Percentiles rank a stretch among this genome's conserved stretches.
Conservation (phyloP, 1,139 yeast genomes). For the Pichia terricola region DNA sequence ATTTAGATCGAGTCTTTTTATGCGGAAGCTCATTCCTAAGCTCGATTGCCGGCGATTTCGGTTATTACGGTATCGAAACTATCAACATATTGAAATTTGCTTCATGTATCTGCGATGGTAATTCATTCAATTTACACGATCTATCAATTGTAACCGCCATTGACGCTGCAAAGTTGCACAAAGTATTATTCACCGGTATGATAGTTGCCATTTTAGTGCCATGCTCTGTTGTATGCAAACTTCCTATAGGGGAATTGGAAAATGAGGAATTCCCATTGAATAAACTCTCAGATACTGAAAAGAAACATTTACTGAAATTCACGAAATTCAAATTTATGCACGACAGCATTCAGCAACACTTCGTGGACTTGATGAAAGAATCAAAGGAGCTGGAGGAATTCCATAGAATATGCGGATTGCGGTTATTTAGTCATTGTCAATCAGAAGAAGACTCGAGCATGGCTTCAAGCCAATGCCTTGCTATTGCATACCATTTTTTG, state of each 20-base stretch:
- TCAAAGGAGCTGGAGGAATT: conserved; percentile 26
- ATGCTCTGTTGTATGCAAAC: conserved; percentile 34
- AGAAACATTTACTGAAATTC: conserved; percentile 31
- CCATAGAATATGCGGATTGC: conserved; percentile 37
- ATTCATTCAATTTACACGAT: conserved; percentile 36
- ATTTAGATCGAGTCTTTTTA: not conserved
- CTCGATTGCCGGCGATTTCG: conserved; percentile 12
- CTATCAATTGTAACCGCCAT: conserved; percentile 32
- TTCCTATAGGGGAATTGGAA: conserved; percentile 33
- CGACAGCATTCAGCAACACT: conserved; percentile 25
- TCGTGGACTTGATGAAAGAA: conserved; percentile 25
- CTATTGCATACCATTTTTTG: conserved; percentile 31
- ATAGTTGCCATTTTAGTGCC: conserved; percentile 33
- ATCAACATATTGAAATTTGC: conserved; percentile 33
- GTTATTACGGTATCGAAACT: not conserved
- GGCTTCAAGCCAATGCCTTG: conserved; percentile 19
- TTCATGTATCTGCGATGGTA: conserved; percentile 35
- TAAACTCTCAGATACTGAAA: conserved; percentile 26
- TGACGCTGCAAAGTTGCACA: conserved; percentile 24
- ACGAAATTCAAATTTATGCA: conserved; percentile 31
- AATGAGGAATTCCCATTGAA: conserved; percentile 26
- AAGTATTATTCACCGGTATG: conserved; percentile 30
- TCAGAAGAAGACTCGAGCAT: not conserved
- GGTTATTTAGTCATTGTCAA: conserved; percentile 21
- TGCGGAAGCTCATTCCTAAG: not conserved